phyloP scores from a whole-genome alignment of 768 basidiomycete species.

The Exidia glandulosa region DNA sequence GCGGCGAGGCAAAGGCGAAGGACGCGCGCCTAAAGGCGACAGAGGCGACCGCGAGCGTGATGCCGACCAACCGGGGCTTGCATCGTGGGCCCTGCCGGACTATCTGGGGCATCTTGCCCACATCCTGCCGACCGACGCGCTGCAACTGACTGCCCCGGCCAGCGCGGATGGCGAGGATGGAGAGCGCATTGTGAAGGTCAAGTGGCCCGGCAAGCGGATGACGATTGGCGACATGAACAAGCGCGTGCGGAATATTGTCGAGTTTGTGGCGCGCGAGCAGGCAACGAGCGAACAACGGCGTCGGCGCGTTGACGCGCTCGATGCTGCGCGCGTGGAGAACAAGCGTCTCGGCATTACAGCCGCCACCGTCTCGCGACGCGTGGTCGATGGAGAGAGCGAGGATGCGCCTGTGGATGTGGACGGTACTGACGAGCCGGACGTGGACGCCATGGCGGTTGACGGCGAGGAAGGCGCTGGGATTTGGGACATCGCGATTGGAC shows the following conservation, averaged over 20 bases:
- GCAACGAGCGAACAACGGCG: slow-evolving; percentile 62
- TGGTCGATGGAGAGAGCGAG: not conserved
- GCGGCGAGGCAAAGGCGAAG: slow-evolving; percentile 20
- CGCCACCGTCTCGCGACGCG: not conserved
- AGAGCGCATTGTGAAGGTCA: slow-evolving; percentile 76
- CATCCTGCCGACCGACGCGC: slow-evolving; percentile 67
- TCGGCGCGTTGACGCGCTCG: slow-evolving; percentile 56
- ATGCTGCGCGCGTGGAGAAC: slow-evolving; percentile 10
- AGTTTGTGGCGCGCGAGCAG: slow-evolving; percentile 89
- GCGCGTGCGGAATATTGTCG: slow-evolving; percentile 77
- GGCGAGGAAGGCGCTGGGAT: not conserved
- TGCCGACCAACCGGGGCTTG: slow-evolving; percentile 39
- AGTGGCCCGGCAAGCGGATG: slow-evolving; percentile 90
- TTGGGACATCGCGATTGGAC: not conserved
- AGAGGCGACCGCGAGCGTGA: not conserved
- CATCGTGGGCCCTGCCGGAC: slow-evolving; percentile 88
- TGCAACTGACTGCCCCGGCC: slow-evolving; percentile 64
- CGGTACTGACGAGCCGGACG: not conserved
- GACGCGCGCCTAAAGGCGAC: not conserved
- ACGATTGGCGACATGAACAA: slow-evolving; percentile 98
- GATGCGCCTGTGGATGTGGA: slow-evolving; percentile 11
- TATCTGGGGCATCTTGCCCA: slow-evolving; percentile 80
- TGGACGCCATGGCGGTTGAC: not conserved
- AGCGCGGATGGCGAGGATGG: slow-evolving; percentile 25
- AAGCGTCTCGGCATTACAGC: not conserved